phyloP scores from a whole-genome alignment of 31 red algal species.

The Asparagopsis taxiformis region DNA sequence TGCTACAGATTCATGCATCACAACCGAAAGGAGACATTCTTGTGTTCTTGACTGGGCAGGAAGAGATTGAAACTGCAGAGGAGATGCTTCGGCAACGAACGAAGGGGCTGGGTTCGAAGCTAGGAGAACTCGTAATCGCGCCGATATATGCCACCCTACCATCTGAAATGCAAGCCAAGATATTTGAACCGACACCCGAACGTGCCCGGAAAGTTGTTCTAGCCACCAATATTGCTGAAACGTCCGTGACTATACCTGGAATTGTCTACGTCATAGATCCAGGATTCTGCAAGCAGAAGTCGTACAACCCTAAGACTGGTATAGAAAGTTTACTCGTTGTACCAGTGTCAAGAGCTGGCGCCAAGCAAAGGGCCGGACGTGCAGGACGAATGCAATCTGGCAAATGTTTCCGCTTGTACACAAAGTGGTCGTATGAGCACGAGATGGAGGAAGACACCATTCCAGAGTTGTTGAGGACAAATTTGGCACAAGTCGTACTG shows the following conservation, averaged over 20 bases:
- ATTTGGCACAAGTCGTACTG: constrained; percentile 89
- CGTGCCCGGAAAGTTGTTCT: constrained; percentile 95
- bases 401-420: constrained; percentile 97
- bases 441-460: constrained; percentile 87
- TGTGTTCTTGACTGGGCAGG: constrained; percentile 94
- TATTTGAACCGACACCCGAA: constrained; percentile 88
- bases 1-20: constrained; percentile 92
- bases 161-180: constrained; percentile 83
- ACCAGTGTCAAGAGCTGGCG: constrained; percentile 78
- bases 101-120: constrained; percentile 48
- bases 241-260: constrained; percentile 92
- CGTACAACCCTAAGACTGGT: constrained; percentile 88
- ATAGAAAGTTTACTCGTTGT: constrained; percentile 91
- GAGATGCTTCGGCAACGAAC: constrained; percentile 65
- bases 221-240: constrained; percentile 98
- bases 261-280: constrained; percentile 98
- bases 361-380: constrained; percentile 91
- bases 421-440: constrained; percentile 83
- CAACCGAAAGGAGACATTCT: constrained; percentile 94
- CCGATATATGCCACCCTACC: constrained; percentile 96
- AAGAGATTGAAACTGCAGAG: constrained; percentile 88
- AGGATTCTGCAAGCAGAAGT: constrained; percentile 93
- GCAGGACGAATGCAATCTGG: constrained; percentile 96
- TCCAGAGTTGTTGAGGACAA: constrained; percentile 86
- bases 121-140: constrained; percentile 79